Conservation (phyloP, 129 eudicot species). For the Cynara cardunculus region DNA sequence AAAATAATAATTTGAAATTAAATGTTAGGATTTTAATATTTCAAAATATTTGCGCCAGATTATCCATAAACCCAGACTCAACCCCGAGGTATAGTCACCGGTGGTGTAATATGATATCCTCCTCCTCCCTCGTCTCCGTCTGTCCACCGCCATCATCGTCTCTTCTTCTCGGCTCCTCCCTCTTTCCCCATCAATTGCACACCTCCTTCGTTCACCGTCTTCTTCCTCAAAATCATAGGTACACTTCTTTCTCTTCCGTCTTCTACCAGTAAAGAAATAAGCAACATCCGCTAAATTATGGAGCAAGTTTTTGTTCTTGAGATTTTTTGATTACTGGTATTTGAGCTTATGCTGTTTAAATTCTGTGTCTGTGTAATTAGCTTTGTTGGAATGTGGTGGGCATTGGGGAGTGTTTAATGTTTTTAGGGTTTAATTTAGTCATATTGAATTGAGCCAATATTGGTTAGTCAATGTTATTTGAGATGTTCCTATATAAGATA, state of each 20-base stretch:
- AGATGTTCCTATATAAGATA: background rate
- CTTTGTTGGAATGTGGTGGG: background rate
- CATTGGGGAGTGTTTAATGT: background rate
- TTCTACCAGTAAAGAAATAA: background rate
- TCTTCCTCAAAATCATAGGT: conserved; percentile 18
- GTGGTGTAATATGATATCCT: conserved; percentile 23
- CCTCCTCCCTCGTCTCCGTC: conserved; percentile 16
- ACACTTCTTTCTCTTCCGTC: background rate
- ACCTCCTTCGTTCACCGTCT: background rate
- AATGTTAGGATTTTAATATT: background rate
- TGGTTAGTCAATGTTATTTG: background rate
- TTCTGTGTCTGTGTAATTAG: background rate
- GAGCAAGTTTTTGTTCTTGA: background rate
- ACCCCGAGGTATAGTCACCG: conserved; percentile 2
- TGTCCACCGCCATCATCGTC: conserved; percentile 23
- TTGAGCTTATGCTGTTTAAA: background rate
- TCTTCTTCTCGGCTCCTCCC: conserved; percentile 25
- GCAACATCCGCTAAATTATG: background rate
- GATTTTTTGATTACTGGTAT: background rate
- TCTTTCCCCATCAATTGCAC: conserved; percentile 19
- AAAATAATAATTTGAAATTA: background rate
- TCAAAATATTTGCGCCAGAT: conserved; percentile 7
- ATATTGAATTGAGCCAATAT: background rate
- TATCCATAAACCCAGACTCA: conserved; percentile 13
- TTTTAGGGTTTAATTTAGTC: conserved; percentile 20